phyloP scores from a whole-genome alignment of 2,329 filamentous ascomycete species.

The Xylariaceae sp. region DNA sequence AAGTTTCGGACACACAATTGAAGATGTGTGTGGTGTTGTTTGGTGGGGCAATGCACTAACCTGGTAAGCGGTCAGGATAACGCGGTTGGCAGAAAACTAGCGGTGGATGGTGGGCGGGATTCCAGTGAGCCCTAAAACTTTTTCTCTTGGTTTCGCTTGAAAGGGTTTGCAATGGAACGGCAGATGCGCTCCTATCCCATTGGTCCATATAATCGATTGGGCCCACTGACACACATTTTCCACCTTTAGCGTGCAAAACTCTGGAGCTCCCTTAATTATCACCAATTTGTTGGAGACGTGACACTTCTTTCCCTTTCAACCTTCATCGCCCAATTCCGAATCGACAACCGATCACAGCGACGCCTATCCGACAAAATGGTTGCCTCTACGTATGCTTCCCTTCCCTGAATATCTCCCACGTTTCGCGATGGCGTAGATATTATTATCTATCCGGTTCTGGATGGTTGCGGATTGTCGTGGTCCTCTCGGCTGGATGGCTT shows the following conservation, averaged over 20 bases:
- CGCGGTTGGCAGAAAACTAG: conserved; percentile 19
- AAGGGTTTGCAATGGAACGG: conserved; percentile 5
- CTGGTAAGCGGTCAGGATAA: conserved; percentile 20
- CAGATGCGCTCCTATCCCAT: not conserved
- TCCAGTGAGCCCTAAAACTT: conserved; percentile 21
- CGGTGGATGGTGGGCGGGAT: conserved; percentile 17
- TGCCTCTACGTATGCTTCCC: conserved; percentile 38
- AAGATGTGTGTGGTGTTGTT: conserved; percentile 25
- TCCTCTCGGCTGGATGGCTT: conserved; percentile 69
- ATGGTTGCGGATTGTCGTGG: conserved; percentile 69
- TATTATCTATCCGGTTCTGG: conserved; percentile 44
- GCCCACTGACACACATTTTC: conserved; percentile 13
- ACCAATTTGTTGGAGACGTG: conserved; percentile 8
- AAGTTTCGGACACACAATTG: conserved; percentile 18
- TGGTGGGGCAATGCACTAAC: conserved; percentile 13
- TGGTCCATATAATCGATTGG: conserved; percentile 10
- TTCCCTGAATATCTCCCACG: conserved; percentile 33
- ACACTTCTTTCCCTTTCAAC: conserved; percentile 9
- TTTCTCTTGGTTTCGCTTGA: conserved; percentile 13
- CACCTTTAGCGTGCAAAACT: conserved; percentile 18
- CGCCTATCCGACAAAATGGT: conserved; percentile 34
- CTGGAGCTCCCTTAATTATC: conserved; percentile 7
- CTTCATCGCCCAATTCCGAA: conserved; percentile 23
- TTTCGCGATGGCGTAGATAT: conserved; percentile 33
- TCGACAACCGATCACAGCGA: conserved; percentile 24